Conservation (phyloP, 805 yeast species). For the Jamesozyma spencerorum region DNA sequence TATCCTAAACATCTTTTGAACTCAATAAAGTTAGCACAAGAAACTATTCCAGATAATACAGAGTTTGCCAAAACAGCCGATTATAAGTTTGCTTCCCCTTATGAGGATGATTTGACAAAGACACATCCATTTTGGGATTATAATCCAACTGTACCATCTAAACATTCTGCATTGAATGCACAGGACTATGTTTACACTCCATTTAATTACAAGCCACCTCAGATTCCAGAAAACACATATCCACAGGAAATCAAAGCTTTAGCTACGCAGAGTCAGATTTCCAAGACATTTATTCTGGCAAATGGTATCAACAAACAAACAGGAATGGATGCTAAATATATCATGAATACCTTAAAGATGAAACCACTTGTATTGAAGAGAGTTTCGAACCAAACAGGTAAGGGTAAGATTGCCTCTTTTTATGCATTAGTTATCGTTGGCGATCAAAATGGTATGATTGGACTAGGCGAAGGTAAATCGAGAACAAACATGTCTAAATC, state of each 20-base stretch:
- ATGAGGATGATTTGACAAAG: constrained; percentile 59
- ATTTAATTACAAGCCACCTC: constrained; percentile 14
- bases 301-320: constrained; percentile 52
- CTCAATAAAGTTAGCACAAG: constrained; percentile 74
- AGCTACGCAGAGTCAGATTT: constrained; percentile 8
- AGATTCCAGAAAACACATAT: constrained; percentile 8
- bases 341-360: constrained; percentile 45
- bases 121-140: constrained; percentile 72
- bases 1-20: constrained; percentile 76
- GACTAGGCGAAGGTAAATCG: constrained; percentile 91
- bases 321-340: constrained; percentile 54
- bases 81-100: constrained; percentile 53
- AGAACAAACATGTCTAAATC: constrained; percentile 69
- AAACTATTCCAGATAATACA: constrained; percentile 41
- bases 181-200: constrained; percentile 9
- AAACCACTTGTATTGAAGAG: constrained; percentile 65
- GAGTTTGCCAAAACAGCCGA: neutral
- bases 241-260: constrained; percentile 6
- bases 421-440: constrained; percentile 87
- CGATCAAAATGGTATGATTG: constrained; percentile 86
- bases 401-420: constrained; percentile 78
- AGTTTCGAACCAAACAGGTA: constrained; percentile 84
- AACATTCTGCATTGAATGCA: constrained; percentile 18
- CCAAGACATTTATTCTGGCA: constrained; percentile 29
- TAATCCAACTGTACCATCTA: constrained; percentile 25